Percentiles rank a stretch among this genome's conserved stretches.
These are phyloP conservation scores for Penicillium mononematosum DNA, from an alignment of 495 filamentous ascomycete species.

Conservation along the genomic window DNA sequence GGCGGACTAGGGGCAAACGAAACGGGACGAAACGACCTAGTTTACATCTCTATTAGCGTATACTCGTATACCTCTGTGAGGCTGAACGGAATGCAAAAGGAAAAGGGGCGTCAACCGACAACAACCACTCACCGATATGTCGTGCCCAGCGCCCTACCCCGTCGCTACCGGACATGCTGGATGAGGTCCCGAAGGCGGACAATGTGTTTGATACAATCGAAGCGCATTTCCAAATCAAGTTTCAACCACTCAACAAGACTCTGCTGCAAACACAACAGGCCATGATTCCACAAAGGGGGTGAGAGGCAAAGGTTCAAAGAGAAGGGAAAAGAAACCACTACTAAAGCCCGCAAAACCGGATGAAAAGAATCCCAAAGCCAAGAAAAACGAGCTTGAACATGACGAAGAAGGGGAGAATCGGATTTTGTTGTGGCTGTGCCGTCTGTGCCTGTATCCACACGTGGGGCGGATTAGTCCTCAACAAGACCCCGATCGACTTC, in stretches of 20 bases:
- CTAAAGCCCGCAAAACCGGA: neutral
- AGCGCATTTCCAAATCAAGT: conserved; percentile 22
- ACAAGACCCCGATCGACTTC: neutral
- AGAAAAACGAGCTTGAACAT: conserved; percentile 54
- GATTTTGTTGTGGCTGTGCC: conserved; percentile 12
- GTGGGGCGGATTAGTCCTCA: neutral
- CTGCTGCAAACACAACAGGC: neutral
- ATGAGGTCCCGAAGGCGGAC: conserved; percentile 16
- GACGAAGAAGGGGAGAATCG: conserved; percentile 27
- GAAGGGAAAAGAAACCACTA: neutral
- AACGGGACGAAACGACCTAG: conserved; percentile 24
- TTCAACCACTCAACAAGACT: conserved; percentile 2
- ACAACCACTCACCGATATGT: neutral
- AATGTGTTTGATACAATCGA: conserved; percentile 6
- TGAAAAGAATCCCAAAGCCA: neutral
- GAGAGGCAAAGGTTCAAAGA: too few species aligned
- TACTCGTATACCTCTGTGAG: neutral
- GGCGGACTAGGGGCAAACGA: neutral
- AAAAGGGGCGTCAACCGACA: neutral
- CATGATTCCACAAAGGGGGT: neutral
- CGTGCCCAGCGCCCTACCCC: conserved; percentile 18
- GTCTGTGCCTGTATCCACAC: conserved; percentile 5
- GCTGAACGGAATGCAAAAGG: neutral
- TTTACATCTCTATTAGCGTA: neutral
- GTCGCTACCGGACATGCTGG: conserved; percentile 24